A percentile compares a stretch with the other conserved stretches of the same genome.
These are phyloP conservation scores for Polyporus tsugae DNA, from an alignment of 1,284 basidiomycete genomes.

Conservation along the genomic window DNA sequence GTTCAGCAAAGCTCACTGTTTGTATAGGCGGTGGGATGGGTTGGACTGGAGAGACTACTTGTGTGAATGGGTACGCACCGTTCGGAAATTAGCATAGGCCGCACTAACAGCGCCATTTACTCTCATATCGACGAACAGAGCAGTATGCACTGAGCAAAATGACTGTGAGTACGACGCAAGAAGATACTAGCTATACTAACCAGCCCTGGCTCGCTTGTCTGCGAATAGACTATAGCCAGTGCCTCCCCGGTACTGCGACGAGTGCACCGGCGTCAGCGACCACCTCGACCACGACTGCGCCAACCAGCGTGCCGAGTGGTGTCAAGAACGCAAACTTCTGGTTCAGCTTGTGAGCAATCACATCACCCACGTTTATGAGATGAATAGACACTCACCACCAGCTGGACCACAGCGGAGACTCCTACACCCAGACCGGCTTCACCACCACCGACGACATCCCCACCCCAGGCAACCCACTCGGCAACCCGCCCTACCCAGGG, in stretches of 20 bases:
- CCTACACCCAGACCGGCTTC: constrained; percentile 66
- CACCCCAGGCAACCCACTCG: constrained; percentile 56
- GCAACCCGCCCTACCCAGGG: constrained; percentile 67
- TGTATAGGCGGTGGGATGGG: constrained; percentile 48
- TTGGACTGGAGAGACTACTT: constrained; percentile 51
- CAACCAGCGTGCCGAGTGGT: constrained; percentile 34
- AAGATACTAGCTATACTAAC: background rate
- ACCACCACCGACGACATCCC: constrained; percentile 50
- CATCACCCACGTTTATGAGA: background rate
- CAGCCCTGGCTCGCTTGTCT: constrained; percentile 29
- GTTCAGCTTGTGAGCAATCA: constrained; percentile 56
- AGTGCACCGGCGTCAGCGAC: constrained; percentile 35
- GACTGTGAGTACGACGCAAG: constrained; percentile 43
- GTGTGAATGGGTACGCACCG: constrained; percentile 48
- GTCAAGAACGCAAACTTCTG: constrained; percentile 48
- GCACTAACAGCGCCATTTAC: background rate
- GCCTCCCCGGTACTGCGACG: constrained; percentile 44
- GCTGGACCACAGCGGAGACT: constrained; percentile 56
- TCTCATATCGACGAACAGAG: constrained; percentile 29
- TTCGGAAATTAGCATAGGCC: constrained; percentile 16
- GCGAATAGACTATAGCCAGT: constrained; percentile 53
- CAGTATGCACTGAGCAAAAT: constrained; percentile 48
- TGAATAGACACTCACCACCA: no score
- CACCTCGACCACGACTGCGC: constrained; percentile 36
- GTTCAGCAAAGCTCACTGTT: background rate